Evolutionary conservation across 2,329 filamentous ascomycete genomes (phyloP), one percentile per base, ranked within the genome.

Genomic region (Escovopsis sp.): DNA sequence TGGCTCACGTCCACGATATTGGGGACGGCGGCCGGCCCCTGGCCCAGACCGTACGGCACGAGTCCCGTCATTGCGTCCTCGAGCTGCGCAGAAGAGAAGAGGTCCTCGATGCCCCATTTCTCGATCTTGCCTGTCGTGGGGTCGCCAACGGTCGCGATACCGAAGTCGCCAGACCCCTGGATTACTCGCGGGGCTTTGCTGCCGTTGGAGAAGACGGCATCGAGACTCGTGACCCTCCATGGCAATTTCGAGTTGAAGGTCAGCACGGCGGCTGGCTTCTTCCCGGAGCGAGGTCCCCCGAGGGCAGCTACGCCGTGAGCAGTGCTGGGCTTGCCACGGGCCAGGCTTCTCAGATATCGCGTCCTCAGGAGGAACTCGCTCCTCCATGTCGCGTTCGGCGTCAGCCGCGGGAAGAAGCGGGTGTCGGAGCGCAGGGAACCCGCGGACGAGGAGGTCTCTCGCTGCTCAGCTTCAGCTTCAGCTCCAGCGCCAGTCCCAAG

Each of bases 311-410:
- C 57, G 52, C 48, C 58, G 21, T 66, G 53, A 9, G 64, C 61
- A 27, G 77, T 68, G 46, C 69, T 60, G 39, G 88, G 85, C 51
- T 87, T 93, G 34, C 88, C 90, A 40, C 84, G 76, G 32, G 70
- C 71, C 38, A 96, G 64, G 41, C 83, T 90, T 31, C 86, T 74
- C 35, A 96, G 62, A 35, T 96, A 69, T 32, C 84, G 73, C 2
- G 86, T 94, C 32, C 90, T 72, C 38, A 94, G 61, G 33, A 96
- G 79, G 50, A 96, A 98, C 56, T 98, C 90, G 56, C 84, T 94
- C 46, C 88, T 74, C 88, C 90, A 96, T 8, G 87, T 90, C n/a
- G 86, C 81, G 41, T 87, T 61, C 4, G 76, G 68, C 9, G 83
- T 92, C 36, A 98, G 67, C 30, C 87, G 76, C 13, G 82, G 74